A percentile compares a stretch with the other conserved stretches of the same genome.
Conservation (phyloP, 306 rosid genomes). For the Lotus japonicus region DNA sequence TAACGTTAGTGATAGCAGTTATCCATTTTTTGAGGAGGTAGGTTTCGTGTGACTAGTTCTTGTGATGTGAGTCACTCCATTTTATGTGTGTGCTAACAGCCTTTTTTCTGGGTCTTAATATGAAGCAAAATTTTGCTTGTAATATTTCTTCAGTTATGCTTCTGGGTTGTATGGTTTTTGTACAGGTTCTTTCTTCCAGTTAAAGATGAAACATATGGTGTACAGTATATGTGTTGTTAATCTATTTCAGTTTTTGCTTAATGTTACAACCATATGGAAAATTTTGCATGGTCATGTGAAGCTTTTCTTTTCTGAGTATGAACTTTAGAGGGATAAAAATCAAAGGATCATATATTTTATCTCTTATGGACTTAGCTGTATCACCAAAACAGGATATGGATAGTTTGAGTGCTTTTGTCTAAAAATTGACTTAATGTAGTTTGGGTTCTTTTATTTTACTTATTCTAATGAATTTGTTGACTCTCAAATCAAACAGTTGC, state of each 20-base stretch:
- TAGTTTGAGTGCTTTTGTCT: too few relatives aligned
- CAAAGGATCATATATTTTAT: too few relatives aligned
- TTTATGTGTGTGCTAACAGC: neutral
- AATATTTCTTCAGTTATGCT: neutral
- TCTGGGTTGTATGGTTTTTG: neutral
- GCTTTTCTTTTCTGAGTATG: too few relatives aligned
- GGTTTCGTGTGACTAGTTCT: slow-evolving; percentile 11
- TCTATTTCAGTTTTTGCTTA: too few relatives aligned
- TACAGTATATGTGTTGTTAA: too few relatives aligned
- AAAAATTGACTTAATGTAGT: neutral
- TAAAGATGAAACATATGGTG: too few relatives aligned
- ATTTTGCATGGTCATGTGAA: too few relatives aligned
- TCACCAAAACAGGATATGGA: too few relatives aligned
- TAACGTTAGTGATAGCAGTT: slow-evolving; percentile 33
- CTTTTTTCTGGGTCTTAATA: neutral
- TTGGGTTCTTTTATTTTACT: slow-evolving; percentile 1
- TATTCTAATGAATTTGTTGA: neutral
- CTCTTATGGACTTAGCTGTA: too few relatives aligned
- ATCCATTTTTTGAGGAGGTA: slow-evolving; percentile 50
- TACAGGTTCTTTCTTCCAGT: neutral
- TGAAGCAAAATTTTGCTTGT: neutral
- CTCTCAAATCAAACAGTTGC: neutral
- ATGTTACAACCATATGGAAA: too few relatives aligned
- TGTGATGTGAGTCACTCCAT: neutral
- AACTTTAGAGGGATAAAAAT: too few relatives aligned